Evolutionary conservation across 148 eudicot genomes (phyloP).

Genomic region (Silene uniflora): DNA sequence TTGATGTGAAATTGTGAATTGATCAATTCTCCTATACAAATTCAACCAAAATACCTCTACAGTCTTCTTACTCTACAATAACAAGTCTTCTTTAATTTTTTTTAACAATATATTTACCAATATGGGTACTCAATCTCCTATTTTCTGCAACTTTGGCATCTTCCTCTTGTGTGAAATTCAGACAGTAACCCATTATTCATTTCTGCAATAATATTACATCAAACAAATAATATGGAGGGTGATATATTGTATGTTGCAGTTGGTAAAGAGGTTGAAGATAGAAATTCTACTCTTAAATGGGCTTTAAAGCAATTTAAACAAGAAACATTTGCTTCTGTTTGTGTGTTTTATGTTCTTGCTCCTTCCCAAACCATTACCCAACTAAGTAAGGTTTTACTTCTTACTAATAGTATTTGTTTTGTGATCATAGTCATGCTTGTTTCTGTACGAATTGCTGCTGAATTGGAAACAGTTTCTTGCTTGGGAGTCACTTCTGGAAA

Average conservation of each 20-base stretch:
- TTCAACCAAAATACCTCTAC: neutral
- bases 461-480: neutral
- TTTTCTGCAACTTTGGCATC: neutral
- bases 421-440: neutral
- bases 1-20: neutral
- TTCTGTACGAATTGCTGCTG: neutral
- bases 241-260: constrained; percentile 48
- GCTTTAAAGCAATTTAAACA: constrained; percentile 34
- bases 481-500: neutral
- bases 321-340: constrained; percentile 20
- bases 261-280: constrained; percentile 30
- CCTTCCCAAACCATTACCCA: constrained; percentile 35
- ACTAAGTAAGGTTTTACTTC: constrained; percentile 23
- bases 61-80: neutral
- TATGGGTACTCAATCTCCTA: neutral
- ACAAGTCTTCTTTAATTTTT: neutral
- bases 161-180: neutral
- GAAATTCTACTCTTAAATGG: constrained; percentile 31
- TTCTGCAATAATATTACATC: neutral
- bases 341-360: constrained; percentile 38
- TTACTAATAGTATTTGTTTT: neutral
- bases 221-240: constrained; percentile 6
- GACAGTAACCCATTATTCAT: neutral
- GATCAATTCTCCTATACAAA: neutral
- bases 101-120: neutral